phyloP scores from a whole-genome alignment of 306 rosid genomes.

The Castanospermum australe region DNA sequence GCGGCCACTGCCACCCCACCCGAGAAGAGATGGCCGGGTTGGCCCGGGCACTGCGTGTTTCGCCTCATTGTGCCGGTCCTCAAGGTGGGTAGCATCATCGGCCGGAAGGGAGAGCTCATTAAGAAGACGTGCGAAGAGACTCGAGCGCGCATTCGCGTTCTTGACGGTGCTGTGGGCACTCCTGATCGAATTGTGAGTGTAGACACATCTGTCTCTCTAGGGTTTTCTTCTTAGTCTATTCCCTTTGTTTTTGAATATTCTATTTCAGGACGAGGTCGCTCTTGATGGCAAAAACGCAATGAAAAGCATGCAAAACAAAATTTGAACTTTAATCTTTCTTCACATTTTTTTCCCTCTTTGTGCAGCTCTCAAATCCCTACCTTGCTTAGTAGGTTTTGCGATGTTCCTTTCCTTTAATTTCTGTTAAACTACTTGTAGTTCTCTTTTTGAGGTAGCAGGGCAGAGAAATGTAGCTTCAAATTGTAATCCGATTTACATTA shows the following conservation, averaged over 20 bases:
- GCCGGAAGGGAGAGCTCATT: slow-evolving; percentile 91
- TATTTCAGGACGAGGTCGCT: not conserved
- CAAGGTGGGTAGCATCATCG: slow-evolving; percentile 93
- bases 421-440: not conserved
- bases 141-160: slow-evolving; percentile 93
- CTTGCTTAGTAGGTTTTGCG: not conserved
- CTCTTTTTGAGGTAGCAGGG: not conserved
- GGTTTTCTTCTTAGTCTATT: slow-evolving; percentile 6
- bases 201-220: slow-evolving; percentile 12
- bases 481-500: not conserved
- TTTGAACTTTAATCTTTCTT: not conserved
- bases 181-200: slow-evolving; percentile 86
- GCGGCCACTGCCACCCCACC: slow-evolving; percentile 23
- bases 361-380: not conserved
- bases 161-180: slow-evolving; percentile 82
- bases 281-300: not conserved
- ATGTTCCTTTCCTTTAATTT: not conserved
- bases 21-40: slow-evolving; percentile 87
- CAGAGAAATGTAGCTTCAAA: not conserved
- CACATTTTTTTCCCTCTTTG: too few relatives aligned
- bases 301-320: not conserved
- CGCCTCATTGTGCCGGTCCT: slow-evolving; percentile 82
- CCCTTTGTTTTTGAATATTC: not conserved
- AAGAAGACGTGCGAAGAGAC: slow-evolving; percentile 93
- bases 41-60: slow-evolving; percentile 94